phyloP scores from a whole-genome alignment of 2,329 filamentous ascomycete genomes.

The Penicillium sp. region DNA sequence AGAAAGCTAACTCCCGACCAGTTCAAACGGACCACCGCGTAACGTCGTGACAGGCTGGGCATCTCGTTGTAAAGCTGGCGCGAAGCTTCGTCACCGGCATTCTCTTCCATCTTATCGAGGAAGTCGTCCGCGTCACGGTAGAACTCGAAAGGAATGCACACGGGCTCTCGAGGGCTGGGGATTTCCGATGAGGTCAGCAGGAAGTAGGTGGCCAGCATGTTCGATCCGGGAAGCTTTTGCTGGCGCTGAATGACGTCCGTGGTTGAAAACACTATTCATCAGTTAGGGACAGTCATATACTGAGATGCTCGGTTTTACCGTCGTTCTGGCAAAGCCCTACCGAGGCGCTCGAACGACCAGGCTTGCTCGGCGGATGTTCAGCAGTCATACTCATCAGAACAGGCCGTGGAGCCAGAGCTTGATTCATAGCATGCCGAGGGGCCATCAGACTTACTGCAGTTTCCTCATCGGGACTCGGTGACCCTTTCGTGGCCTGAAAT shows the following conservation, averaged over 20 bases:
- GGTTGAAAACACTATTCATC: not conserved
- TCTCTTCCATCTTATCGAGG: constrained; percentile 8
- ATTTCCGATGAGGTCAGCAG: constrained; percentile 3
- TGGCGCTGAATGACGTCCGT: not conserved
- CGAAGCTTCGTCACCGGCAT: not conserved
- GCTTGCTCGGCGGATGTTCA: not conserved
- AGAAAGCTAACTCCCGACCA: constrained; percentile 11
- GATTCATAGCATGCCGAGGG: not conserved
- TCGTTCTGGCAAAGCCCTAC: not conserved
- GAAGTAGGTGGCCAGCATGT: constrained; percentile 9
- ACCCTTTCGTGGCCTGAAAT: not conserved
- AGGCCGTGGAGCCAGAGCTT: not conserved
- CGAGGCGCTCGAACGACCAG: not conserved
- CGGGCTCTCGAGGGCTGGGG: not conserved
- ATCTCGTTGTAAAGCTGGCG: constrained; percentile 3
- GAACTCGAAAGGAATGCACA: constrained; percentile 6
- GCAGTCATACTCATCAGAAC: not conserved
- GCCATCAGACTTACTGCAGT: not conserved
- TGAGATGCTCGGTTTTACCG: not conserved
- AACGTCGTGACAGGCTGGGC: not conserved
- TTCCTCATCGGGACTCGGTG: not conserved
- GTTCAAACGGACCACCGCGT: constrained; percentile 4
- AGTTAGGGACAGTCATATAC: not conserved
- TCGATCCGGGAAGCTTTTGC: not conserved
- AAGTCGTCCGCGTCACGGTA: constrained; percentile 3